phyloP scores from a whole-genome alignment of 768 basidiomycete genomes.

The Termitomyces heimii region DNA sequence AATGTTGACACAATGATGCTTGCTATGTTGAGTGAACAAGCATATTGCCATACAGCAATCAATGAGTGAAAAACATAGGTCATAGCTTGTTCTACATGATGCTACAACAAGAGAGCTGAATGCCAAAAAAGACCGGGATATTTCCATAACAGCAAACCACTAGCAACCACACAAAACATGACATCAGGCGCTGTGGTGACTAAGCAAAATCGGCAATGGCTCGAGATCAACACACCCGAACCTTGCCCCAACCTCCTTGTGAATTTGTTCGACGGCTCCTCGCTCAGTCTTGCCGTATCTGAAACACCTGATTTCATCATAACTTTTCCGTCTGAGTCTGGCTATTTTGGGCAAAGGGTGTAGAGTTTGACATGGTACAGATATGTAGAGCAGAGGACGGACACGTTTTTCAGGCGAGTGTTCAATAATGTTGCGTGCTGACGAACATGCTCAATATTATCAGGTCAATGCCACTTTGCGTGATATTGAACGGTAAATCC shows the following conservation, averaged over 20 bases:
- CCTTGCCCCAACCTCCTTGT: background rate
- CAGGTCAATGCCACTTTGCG: constrained; percentile 62
- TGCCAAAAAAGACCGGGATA: no score
- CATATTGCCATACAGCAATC: no score
- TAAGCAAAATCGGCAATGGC: background rate
- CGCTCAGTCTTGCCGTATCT: background rate
- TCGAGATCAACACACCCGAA: background rate
- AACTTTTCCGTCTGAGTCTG: background rate
- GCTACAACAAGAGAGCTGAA: no score
- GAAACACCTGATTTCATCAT: background rate
- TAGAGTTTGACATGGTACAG: constrained; percentile 41
- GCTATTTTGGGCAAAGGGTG: background rate
- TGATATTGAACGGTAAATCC: constrained; percentile 67
- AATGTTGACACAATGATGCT: no score
- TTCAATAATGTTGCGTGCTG: background rate
- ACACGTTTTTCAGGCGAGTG: constrained; percentile 48
- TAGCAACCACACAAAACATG: no score
- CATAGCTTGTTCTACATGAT: no score
- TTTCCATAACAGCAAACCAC: no score
- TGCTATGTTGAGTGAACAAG: no score
- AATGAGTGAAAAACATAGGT: no score
- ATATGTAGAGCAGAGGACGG: constrained; percentile 65
- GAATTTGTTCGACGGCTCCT: background rate
- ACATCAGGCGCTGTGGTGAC: background rate
- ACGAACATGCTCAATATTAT: background rate